Percentiles rank a stretch among this genome's conserved stretches.
Conservation (phyloP, 306 rosid genomes). For the Sindora glabra region DNA sequence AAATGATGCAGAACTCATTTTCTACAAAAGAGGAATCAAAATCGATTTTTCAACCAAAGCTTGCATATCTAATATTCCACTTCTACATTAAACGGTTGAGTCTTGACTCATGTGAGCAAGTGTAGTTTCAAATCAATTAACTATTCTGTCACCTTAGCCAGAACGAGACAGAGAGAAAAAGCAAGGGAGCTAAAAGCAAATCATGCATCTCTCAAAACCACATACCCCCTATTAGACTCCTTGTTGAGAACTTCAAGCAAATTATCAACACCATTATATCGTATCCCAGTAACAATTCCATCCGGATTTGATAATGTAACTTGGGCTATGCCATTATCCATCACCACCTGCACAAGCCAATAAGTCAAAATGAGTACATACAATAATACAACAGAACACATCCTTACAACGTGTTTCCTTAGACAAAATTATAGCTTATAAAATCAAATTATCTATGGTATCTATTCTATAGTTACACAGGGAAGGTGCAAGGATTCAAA, state of each 20-base stretch:
- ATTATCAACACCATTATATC: slow-evolving; percentile 69
- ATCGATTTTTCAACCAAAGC: neutral
- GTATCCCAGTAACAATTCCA: slow-evolving; percentile 78
- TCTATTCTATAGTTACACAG: neutral
- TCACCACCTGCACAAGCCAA: slow-evolving; percentile 59
- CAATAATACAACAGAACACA: neutral
- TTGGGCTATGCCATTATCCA: slow-evolving; percentile 90
- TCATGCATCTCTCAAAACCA: neutral
- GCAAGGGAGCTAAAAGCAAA: neutral
- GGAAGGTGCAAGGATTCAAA: neutral
- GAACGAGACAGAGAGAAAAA: neutral
- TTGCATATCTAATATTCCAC: neutral
- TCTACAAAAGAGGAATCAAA: slow-evolving; percentile 2
- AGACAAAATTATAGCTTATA: neutral
- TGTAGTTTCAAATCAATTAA: neutral
- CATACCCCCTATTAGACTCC: slow-evolving; percentile 80
- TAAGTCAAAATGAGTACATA: slow-evolving; percentile 6
- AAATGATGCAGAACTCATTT: neutral
- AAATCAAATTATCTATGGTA: neutral
- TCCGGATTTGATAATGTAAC: slow-evolving; percentile 78
- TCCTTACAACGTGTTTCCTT: neutral
- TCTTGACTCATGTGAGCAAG: neutral
- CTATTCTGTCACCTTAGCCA: too few species aligned
- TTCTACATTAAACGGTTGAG: too few species aligned
- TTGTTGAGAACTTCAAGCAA: slow-evolving; percentile 81